These are phyloP conservation scores for Chalara sp. DNA, from an alignment of 2,329 filamentous ascomycete genomes.

Conservation along the genomic window DNA sequence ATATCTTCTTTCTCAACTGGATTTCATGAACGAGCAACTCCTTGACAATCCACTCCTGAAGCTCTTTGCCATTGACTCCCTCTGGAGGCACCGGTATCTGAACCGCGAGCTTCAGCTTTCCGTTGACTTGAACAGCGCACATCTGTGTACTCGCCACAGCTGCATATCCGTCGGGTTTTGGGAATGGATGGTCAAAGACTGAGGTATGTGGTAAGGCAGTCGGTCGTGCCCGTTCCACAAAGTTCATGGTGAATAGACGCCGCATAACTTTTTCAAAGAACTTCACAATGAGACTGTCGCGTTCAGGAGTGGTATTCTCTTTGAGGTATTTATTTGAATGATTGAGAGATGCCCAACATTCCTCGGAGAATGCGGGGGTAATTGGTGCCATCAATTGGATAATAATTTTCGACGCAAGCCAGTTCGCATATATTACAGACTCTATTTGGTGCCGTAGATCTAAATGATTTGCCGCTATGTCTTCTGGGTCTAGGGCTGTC, in stretches of 20 bases:
- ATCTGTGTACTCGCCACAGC: conserved; percentile 36
- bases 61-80: conserved; percentile 33
- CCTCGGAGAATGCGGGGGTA: conserved; percentile 72
- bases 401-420: conserved; percentile 36
- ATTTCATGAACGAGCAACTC: conserved; percentile 55
- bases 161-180: conserved; percentile 39
- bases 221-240: not conserved
- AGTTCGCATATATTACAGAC: conserved; percentile 26
- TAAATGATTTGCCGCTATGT: not conserved
- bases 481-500: conserved; percentile 18
- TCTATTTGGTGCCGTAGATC: not conserved
- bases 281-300: not conserved
- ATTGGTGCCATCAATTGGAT: conserved; percentile 73
- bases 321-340: conserved; percentile 6
- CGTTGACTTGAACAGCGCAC: conserved; percentile 72
- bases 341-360: conserved; percentile 64
- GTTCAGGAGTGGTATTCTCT: not conserved
- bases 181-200: conserved; percentile 49
- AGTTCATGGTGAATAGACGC: not conserved
- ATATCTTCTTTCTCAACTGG: conserved; percentile 44
- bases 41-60: conserved; percentile 54
- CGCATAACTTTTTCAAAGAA: not conserved
- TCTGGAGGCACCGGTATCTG: conserved; percentile 36
- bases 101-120: conserved; percentile 66
- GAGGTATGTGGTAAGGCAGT: conserved; percentile 6